phyloP scores from a whole-genome alignment of 495 filamentous ascomycete genomes.

The Coniosporium apollinis region DNA sequence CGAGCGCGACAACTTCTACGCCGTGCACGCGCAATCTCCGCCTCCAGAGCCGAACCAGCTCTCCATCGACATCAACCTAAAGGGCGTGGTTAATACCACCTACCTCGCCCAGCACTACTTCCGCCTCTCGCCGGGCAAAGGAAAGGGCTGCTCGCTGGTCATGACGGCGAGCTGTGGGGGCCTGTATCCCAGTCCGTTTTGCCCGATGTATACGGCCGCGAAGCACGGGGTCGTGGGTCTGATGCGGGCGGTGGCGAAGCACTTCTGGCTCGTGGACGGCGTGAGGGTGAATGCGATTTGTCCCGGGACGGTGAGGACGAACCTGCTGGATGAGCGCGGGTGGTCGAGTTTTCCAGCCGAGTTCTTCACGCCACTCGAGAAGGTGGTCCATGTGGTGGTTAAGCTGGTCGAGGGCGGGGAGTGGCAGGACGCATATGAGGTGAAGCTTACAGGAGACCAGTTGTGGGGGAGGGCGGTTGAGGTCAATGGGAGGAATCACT shows the following conservation, averaged over 20 bases:
- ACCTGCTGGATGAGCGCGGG: conserved; percentile 13
- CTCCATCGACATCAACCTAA: conserved; percentile 17
- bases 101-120: conserved; percentile 20
- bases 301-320: conserved; percentile 18
- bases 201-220: conserved; percentile 15
- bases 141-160: conserved; percentile 10
- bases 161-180: conserved; percentile 19
- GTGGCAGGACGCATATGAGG: conserved; percentile 7
- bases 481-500: conserved; percentile 14
- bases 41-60: conserved; percentile 14
- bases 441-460: conserved; percentile 4
- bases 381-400: conserved; percentile 14
- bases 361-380: conserved; percentile 17
- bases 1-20: conserved; percentile 16
- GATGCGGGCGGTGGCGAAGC: conserved; percentile 11
- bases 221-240: conserved; percentile 18
- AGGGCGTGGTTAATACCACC: conserved; percentile 16
- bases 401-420: conserved; percentile 15
- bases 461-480: conserved; percentile 15
- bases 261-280: conserved; percentile 9
- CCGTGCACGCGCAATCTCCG: conserved; percentile 9
- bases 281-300: conserved; percentile 17
- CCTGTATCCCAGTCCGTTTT: conserved; percentile 15
- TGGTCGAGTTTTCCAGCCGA: conserved; percentile 15
- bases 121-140: conserved; percentile 4